Evolutionary conservation across 73 alveolate genomes (phyloP).

Genomic region (Halteria grandinella): DNA sequence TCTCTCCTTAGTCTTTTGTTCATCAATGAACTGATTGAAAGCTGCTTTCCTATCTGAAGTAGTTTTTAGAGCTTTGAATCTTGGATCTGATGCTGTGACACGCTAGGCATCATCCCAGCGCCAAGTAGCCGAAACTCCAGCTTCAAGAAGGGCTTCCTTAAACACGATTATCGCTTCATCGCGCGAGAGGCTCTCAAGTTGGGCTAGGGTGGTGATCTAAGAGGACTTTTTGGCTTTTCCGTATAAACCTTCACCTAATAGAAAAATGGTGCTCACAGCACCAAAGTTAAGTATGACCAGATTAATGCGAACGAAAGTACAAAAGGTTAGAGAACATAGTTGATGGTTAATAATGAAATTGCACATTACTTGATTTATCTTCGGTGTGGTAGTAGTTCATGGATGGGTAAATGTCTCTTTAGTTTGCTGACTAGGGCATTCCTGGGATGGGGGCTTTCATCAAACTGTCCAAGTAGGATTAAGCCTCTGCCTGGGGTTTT

Average conservation of each 20-base stretch:
- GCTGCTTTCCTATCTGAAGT: conserved; percentile 75
- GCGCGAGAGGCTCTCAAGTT: conserved; percentile 16
- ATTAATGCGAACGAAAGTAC: background rate
- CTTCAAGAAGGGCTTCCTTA: conserved; percentile 69
- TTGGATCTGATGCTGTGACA: conserved; percentile 66
- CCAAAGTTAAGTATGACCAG: background rate
- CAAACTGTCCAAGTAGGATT: conserved; percentile 1
- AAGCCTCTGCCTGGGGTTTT: background rate
- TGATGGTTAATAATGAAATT: too few species aligned
- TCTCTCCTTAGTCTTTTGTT: conserved; percentile 74
- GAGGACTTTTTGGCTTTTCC: too few species aligned
- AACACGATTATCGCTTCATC: conserved; percentile 61
- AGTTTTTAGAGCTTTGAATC: conserved; percentile 72
- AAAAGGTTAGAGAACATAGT: too few species aligned
- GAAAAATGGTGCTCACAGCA: too few species aligned
- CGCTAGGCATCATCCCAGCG: conserved; percentile 89
- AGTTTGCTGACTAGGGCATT: conserved; percentile 25
- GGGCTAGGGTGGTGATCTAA: conserved; percentile 33
- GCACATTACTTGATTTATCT: conserved; percentile 18
- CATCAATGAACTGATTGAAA: conserved; percentile 77
- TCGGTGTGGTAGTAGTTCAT: conserved; percentile 43
- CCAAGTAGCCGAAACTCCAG: conserved; percentile 80
- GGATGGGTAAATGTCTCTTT: conserved; percentile 39
- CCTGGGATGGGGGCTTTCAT: conserved; percentile 34
- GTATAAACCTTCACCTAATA: too few species aligned